Conservation (phyloP, 2,329 filamentous ascomycete species). For the Fusarium abutilonis region DNA sequence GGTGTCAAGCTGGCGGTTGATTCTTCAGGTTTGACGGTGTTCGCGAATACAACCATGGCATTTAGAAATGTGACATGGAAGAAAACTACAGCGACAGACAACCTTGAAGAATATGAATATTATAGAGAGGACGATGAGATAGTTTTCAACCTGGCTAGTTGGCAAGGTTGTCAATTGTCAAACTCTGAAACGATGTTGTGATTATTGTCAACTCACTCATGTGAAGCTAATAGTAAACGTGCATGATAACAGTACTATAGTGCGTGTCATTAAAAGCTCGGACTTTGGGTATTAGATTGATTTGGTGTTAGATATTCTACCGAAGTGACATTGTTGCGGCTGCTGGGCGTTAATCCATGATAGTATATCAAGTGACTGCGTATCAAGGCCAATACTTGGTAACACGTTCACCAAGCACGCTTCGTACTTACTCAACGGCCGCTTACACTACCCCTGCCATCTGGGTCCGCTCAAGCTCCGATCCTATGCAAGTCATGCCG, state of each 20-base stretch:
- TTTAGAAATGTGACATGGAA: too few species aligned
- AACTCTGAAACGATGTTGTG: background rate
- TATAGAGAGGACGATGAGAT: background rate
- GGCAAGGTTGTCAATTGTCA: background rate
- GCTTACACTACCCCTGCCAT: background rate
- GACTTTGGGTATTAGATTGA: too few species aligned
- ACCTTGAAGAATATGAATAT: too few species aligned
- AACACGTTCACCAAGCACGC: background rate
- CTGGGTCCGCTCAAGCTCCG: conserved; percentile 5
- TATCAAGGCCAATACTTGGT: background rate
- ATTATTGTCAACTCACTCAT: background rate
- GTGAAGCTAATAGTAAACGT: background rate
- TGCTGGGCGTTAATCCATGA: too few species aligned
- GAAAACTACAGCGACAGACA: too few species aligned
- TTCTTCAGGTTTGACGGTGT: too few species aligned
- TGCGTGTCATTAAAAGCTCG: too few species aligned
- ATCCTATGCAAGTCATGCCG: conserved; percentile 10
- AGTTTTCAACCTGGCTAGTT: too few species aligned
- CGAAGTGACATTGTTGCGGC: background rate
- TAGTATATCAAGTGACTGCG: background rate
- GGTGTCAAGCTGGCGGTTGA: background rate
- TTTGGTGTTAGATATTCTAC: too few species aligned
- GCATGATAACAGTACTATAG: background rate
- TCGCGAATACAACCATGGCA: too few species aligned
- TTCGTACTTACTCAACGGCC: background rate